Percentiles rank a stretch among this genome's conserved stretches.
Conservation (phyloP, 2,329 filamentous ascomycete species). For the Ceratocystis variospora region DNA sequence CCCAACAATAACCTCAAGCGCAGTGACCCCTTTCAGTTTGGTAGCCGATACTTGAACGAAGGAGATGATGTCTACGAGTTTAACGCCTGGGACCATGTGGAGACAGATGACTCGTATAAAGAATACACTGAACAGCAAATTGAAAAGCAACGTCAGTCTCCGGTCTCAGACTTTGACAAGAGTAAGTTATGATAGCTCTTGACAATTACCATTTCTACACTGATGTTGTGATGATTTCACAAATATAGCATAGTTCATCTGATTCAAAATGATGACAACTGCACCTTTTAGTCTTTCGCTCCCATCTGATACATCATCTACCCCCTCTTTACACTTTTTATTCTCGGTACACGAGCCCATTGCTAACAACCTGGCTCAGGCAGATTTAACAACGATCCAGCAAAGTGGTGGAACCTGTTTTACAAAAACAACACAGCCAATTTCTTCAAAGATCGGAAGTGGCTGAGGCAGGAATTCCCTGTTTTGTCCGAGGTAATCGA, state of each 20-base stretch:
- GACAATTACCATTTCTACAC: constrained; percentile 14
- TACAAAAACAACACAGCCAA: constrained; percentile 96
- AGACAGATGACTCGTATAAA: constrained; percentile 77
- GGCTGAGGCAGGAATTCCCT: constrained; percentile 92
- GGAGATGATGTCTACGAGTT: constrained; percentile 88
- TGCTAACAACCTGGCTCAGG: constrained; percentile 30
- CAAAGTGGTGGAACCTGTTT: constrained; percentile 96
- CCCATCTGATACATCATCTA: constrained; percentile 47
- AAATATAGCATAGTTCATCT: constrained; percentile 58
- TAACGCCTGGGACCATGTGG: constrained; percentile 98
- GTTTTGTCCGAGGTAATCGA: constrained; percentile 63
- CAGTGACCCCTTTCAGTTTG: constrained; percentile 89
- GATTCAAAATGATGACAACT: constrained; percentile 50
- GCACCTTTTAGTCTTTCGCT: constrained; percentile 53
- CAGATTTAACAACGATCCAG: constrained; percentile 79
- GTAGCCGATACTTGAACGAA: constrained; percentile 69
- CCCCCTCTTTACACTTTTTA: constrained; percentile 15
- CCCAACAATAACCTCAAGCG: constrained; percentile 66
- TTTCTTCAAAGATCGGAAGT: constrained; percentile 98
- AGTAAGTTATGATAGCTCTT: constrained; percentile 34
- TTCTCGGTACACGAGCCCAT: constrained; percentile 12
- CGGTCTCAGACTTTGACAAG: constrained; percentile 88
- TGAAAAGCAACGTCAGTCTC: constrained; percentile 66
- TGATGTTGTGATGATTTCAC: constrained; percentile 42
- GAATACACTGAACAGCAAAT: constrained; percentile 77